Evolutionary conservation across 768 basidiomycete species (phyloP), one percentile per base, ranked within the genome.

Genomic region (Candolleomyces eurysporus): DNA sequence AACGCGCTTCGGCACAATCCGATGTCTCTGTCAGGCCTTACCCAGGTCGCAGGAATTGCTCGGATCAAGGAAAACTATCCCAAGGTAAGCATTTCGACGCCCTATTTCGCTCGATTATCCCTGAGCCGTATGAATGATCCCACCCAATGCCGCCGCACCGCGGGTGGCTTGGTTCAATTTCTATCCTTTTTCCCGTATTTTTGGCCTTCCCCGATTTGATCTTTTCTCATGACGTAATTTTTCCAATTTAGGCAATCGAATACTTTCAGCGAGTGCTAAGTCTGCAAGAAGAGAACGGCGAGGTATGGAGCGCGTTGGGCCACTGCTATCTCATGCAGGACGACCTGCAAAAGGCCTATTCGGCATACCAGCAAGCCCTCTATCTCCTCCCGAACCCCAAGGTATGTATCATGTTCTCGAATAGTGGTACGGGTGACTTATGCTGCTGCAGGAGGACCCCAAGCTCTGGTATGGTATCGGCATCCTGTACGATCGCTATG

Each of bases 391-490:
- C 94, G 2, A 96, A 96, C 68, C 96, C 96, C 16, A 97, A 97
- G 82, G 93, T 91, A 67, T 50, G 52, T 57, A 63, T 61, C 55
- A 61, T 48, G 26, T 40, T 53, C 57, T 59, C 63, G 39, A 19
- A 6, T 62, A 59, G 60, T 54, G 54, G 49, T 59, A 42, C 49
- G 2, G 30, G 17, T 60, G 53, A 59, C 59, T 61, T 48, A 58
- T 48, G 21, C 53, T 57, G 54, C 32, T 61, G 32, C 67, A 88
- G 83, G 88, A 98, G 84, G 97, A 99, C 74, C 96, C 96, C 4
- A 98, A 98, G 71, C 82, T 99, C 9, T 99, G 97, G 97, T 99
- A 98, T 72, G 97, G 97, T 40, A 98, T 99, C 71, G 97, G 97
- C 39, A 98, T 98, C 60, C 87, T 98, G 39, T 98, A 99, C 69